These are phyloP conservation scores for Clonostachys rosea DNA, from an alignment of 2,329 filamentous ascomycete genomes.

Conservation along the genomic window DNA sequence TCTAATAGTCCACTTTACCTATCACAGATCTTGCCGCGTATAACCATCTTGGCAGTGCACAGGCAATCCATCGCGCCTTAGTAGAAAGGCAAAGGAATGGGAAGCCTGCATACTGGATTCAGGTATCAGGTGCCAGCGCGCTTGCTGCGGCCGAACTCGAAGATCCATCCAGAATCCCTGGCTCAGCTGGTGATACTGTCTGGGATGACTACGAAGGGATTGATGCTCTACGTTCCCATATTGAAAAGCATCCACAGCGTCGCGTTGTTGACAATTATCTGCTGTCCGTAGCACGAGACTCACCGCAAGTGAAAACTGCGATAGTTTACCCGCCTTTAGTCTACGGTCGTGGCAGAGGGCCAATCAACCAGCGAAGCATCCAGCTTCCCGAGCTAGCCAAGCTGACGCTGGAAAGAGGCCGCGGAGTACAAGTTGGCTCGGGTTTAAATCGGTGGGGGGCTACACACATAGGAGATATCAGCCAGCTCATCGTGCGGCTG, in stretches of 20 bases:
- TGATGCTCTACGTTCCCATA: slow-evolving; percentile 14
- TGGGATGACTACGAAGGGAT: slow-evolving; percentile 28
- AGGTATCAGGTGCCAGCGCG: slow-evolving; percentile 29
- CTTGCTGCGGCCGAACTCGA: slow-evolving; percentile 24
- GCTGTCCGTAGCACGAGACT: slow-evolving; percentile 16
- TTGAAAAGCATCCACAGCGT: slow-evolving; percentile 12
- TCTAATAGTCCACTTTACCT: no score
- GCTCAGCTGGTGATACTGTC: slow-evolving; percentile 17
- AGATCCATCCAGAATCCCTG: slow-evolving; percentile 16
- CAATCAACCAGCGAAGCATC: slow-evolving; percentile 31
- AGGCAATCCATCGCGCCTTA: not conserved
- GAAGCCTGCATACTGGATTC: slow-evolving; percentile 13
- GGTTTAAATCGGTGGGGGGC: slow-evolving; percentile 27
- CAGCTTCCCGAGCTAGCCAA: slow-evolving; percentile 30
- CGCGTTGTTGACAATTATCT: slow-evolving; percentile 30
- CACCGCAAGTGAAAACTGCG: slow-evolving; percentile 21
- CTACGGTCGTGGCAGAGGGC: slow-evolving; percentile 30
- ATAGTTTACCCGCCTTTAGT: slow-evolving; percentile 28
- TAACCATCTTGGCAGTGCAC: not conserved
- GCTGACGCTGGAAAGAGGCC: slow-evolving; percentile 21
- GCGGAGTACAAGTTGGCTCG: slow-evolving; percentile 22
- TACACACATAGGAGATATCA: slow-evolving; percentile 26
- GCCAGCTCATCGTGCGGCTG: slow-evolving; percentile 17
- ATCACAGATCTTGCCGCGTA: not conserved
- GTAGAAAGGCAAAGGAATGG: not conserved